Base-by-base conservation (phyloP, 2,329 filamentous ascomycete genomes). In the Stemphylium vesicarium region DNA sequence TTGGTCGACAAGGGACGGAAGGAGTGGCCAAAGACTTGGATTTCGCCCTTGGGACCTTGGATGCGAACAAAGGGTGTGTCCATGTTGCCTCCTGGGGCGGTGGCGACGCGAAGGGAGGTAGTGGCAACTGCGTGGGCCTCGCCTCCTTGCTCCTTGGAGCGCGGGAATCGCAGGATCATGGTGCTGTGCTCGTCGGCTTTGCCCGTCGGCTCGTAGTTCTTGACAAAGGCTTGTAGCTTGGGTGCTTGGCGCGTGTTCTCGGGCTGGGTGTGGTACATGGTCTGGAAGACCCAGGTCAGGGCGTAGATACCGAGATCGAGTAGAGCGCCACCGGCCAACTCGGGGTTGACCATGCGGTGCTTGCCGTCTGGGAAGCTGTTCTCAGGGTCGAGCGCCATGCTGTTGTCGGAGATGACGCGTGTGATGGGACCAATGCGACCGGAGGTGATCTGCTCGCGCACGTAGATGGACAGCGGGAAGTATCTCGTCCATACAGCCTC, bases 231-330 rank as follows among this genome's bases (percentile, higher is more conserved):
- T 9, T 86, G 78, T 3, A 95, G 87, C 39, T 80, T 82, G 4
- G 92, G 92, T 1, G 83, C 70, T 74, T 91, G 84, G 64, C 91
- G 89, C 49, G 84, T 74, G 9, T 78, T 73, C 26, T 73, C 81
- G 2, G 87, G 82, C 69, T 93, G 89, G 3, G 89, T 85, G 74
- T 92, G 90, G 78, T 96, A 96, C 24, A 96, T 83, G 39, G 88
- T 89, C 77, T 96, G 91, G 82, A 94, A 96, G 6, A 95, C 84
- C 92, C 92, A 96, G 29, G 91, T 96, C 58, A 96, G 78, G 41
- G 90, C 86, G 79, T 96, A 96, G 75, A 96, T 89, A 57, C 92
- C 92, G 53, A 96, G 81, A 75, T 96, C 92, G 45, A 96, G 83
- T 50, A 96, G 79, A 2, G 88, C 89, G 48, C 92, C 92, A 26